Base-by-base conservation (phyloP, 371 early-diverging fungal genomes). In the Mucor mucedo region DNA sequence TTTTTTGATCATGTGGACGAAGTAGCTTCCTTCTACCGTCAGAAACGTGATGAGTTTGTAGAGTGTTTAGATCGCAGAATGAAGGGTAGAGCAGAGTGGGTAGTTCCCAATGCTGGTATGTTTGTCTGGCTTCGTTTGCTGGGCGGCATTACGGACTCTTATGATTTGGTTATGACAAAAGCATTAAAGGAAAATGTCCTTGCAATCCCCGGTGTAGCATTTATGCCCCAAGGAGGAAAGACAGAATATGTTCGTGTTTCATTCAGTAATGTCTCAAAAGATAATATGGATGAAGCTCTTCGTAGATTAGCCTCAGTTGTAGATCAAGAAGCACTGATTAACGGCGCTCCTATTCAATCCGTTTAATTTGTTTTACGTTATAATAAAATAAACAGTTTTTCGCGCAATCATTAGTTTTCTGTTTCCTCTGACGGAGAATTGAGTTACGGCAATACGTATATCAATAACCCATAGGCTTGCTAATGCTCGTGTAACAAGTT, bases 51-150 rank as follows among this genome's bases (percentile, higher is more conserved):
- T 47, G 59, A 72, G 33, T 89, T 95, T 58, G 70, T 86, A 29
- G 65, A 72, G 9, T 72, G 76, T 55, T 79, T 88, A 5, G 74
- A 87, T 41, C 80, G 80, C 55, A 76, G 86, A 16, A 58, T 91
- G 72, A 72, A 67, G 8, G 91, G 88, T 0, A 64, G 84, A 27
- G 93, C 89, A 13, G 87, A 86, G 42, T 91, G 89, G 88, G 75
- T 69, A 10, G 80, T 79, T 1, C 93, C 95, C 21, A 70, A 78
- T 54, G 91, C 91, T 10, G 82, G 83, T 47, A 95, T 95, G 94
- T 95, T 95, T 77, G 77, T 92, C 8, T 95, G 95, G 95, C 66
- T 94, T 35, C 82, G 85, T 27, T 70, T 93, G 40, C 68, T 84
- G 29, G 75, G 80, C 13, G 83, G 84, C 3, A 82, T 92, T 35